phyloP scores from a whole-genome alignment of 2,329 filamentous ascomycete genomes.

The Eutypa lata region DNA sequence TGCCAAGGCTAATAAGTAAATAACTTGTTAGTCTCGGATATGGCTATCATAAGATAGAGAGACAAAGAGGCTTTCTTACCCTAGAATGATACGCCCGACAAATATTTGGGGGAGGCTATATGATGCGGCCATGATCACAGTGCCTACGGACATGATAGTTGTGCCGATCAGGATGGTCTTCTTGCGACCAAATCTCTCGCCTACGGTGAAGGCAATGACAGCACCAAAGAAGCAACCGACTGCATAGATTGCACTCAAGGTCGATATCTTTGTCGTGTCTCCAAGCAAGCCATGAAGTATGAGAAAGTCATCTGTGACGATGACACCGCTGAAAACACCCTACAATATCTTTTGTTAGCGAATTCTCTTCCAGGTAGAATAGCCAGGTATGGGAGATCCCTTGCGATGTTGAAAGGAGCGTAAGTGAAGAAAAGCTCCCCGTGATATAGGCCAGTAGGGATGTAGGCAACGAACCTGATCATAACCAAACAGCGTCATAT shows the following conservation, averaged over 20 bases:
- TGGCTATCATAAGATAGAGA: conserved; percentile 1
- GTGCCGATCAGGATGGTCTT: conserved; percentile 8
- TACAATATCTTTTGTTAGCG: background rate
- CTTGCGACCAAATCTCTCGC: conserved; percentile 11
- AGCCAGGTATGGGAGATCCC: too few species aligned
- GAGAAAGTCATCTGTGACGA: background rate
- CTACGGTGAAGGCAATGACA: conserved; percentile 7
- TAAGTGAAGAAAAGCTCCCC: too few species aligned
- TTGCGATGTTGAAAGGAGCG: too few species aligned
- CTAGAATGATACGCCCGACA: background rate
- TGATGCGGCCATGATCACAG: background rate
- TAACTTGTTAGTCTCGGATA: background rate
- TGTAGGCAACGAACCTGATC: background rate
- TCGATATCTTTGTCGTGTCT: background rate
- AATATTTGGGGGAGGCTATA: background rate
- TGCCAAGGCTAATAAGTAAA: conserved; percentile 31
- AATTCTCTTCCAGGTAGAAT: too few species aligned
- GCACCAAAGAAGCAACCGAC: conserved; percentile 38
- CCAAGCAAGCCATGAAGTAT: background rate
- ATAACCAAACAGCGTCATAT: background rate
- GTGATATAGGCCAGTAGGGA: too few species aligned
- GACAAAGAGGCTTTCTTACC: background rate
- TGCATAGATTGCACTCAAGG: background rate
- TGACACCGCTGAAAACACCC: background rate
- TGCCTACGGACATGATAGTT: background rate